phyloP scores from a whole-genome alignment of 345 rosid genomes.

The Cardamine chenopodiifolia region DNA sequence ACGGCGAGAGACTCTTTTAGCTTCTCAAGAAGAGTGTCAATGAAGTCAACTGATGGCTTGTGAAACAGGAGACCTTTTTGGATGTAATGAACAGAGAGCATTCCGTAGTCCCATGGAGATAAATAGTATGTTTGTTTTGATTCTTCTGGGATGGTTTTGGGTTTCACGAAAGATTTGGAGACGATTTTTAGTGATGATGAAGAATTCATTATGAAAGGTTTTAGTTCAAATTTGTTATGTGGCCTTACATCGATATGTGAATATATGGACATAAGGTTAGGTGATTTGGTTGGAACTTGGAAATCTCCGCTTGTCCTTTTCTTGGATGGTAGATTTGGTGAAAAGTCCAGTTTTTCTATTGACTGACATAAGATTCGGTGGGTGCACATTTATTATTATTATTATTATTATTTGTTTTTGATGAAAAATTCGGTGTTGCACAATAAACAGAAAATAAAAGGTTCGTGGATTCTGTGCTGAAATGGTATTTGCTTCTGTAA shows the following conservation, averaged over 20 bases:
- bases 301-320: not conserved
- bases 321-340: not conserved
- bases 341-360: not conserved
- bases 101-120: constrained; percentile 69
- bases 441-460: too few relatives aligned
- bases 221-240: not conserved
- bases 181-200: constrained; percentile 30
- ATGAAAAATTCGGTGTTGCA: too few relatives aligned
- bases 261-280: not conserved
- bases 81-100: constrained; percentile 71
- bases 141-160: constrained; percentile 46
- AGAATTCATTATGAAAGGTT: constrained; percentile 25
- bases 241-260: not conserved
- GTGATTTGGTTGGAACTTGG: not conserved
- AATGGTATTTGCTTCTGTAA: too few relatives aligned
- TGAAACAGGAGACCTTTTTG: constrained; percentile 72
- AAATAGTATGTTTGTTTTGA: constrained; percentile 55
- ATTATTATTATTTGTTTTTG: too few relatives aligned
- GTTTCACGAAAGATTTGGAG: constrained; percentile 40
- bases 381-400: too few relatives aligned
- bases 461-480: too few relatives aligned
- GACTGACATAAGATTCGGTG: not conserved
- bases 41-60: constrained; percentile 55
- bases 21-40: constrained; percentile 42
- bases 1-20: constrained; percentile 60